Conservation (phyloP, 2,329 filamentous ascomycete species). For the Orbilia javanica region DNA sequence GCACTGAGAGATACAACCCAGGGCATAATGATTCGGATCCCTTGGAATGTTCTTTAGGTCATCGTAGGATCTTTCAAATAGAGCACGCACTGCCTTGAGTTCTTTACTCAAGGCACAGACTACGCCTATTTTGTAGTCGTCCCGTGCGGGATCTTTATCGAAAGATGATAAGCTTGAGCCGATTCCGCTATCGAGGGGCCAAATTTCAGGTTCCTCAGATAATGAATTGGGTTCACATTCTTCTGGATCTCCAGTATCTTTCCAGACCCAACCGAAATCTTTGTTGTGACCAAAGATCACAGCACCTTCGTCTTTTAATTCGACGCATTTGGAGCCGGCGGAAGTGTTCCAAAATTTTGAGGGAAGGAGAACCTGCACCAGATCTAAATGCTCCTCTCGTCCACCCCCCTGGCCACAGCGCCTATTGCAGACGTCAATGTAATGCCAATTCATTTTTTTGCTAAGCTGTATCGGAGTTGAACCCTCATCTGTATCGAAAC, state of each 20-base stretch:
- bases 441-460: slow-evolving; percentile 60
- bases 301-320: slow-evolving; percentile 9
- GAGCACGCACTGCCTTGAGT: too few relatives aligned
- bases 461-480: slow-evolving; percentile 53
- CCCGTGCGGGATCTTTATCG: too few relatives aligned
- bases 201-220: too few relatives aligned
- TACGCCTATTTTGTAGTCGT: too few relatives aligned
- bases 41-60: too few relatives aligned
- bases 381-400: slow-evolving; percentile 26
- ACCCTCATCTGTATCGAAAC: slow-evolving; percentile 59
- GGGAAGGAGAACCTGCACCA: slow-evolving; percentile 28
- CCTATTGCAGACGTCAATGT: too few relatives aligned
- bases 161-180: too few relatives aligned
- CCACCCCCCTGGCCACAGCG: too few relatives aligned
- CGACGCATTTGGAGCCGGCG: background rate
- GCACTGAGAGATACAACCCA: slow-evolving; percentile 30
- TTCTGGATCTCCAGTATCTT: slow-evolving; percentile 6
- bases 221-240: background rate
- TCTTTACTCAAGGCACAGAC: too few relatives aligned
- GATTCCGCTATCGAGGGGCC: too few relatives aligned
- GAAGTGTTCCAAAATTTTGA: background rate
- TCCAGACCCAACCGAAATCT: background rate
- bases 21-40: too few relatives aligned
- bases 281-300: slow-evolving; percentile 34
- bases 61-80: too few relatives aligned